Base-by-base conservation (phyloP, 495 filamentous ascomycete species). In the Podospora sp. region DNA sequence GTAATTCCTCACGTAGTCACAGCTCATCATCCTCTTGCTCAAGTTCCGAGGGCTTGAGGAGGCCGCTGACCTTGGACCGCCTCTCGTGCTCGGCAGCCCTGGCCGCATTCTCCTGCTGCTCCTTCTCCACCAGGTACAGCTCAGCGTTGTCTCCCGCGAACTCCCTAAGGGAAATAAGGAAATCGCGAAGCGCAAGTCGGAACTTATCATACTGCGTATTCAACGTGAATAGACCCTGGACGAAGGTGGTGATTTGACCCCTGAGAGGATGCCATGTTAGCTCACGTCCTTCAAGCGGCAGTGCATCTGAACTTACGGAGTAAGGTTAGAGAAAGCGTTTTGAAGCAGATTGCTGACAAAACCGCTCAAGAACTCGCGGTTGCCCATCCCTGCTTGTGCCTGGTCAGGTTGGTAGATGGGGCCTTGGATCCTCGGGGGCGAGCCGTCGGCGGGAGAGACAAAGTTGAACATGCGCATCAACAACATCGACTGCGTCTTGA, bases 401-500 rank as follows among this genome's bases (percentile, higher is more conserved):
- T 96, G 92, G 27, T 80, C 81, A 5, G 92, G 91, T 53, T 88
- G 83, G 79, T 97, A 98, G 65, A 99, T 90, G 0, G 96, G 94
- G 24, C 94, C 92, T 69, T 91, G 88, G 65, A 99, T 92, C 82
- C 95, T 97, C 26, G 92, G 91, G 2, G 86, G 83, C 29, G 83
- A 77, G 35, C 80, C 82, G 68, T 87, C 85, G 18, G 83, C 81
- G 2, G 85, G 85, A 61, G 89, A 85, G 16, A 97, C 87, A 57
- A 97, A 93, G 80, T 91, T 94, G 81, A 99, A 97, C 90, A 99
- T 94, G 70, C 93, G 90, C 56, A 94, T 92, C 58, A 99, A 82
- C 50, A 99, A 83, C 85, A 94, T 86, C 1, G 94, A 93, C 78
- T 99, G 95, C 11, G 92, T 91, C 81, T 98, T 99, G 84, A 98